Evolutionary conservation across 768 basidiomycete species (phyloP), one percentile per base, ranked within the genome.

Genomic region (Glaciozyma martinii): DNA sequence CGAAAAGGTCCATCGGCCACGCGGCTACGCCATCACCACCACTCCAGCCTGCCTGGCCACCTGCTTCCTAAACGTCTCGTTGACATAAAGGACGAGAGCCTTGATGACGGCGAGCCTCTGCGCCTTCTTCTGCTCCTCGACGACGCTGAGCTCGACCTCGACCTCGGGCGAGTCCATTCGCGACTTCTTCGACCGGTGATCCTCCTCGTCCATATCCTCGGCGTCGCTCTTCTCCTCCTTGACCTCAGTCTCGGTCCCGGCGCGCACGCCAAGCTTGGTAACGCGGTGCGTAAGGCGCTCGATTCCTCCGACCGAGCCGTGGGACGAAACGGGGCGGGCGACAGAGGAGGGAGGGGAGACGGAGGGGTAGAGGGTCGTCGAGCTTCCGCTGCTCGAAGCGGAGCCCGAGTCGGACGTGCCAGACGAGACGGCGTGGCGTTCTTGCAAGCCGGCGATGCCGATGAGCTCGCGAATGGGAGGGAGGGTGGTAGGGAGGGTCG

Each of bases 231-330:
- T 32, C 5, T 53, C 23, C 21, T 55, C 65, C 50, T 50, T 6
- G 23, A 13, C 50, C 54, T 58, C 44, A 27, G 43, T 2, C 46
- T 56, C 54, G 29, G 61, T 57, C 37, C 10, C 37, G 2, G 37
- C 37, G 9, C 62, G 68, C 2, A 70, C 27, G n/a, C 65, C 62
- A 49, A 70, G 60, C 62, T 63, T 66, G 59, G 65, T 64, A 9
- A 70, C 61, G 40, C 65, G 65, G 52, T 63, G 68, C 16, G 62
- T 61, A 44, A 70, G 60, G 44, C 68, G 65, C 56, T 70, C 68
- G 62, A 70, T 19, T 15, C 68, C 68, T 19, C 65, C 68, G 7
- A 40, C 37, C 37, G 37, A 40, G 37, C 37, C 37, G 37, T 40
- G 37, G 6, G 68, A 62, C 3, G 68, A 70, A 13, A 59, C 59